phyloP scores from a whole-genome alignment of 129 eudicot species.

The carrot (Daucus carota) region DNA sequence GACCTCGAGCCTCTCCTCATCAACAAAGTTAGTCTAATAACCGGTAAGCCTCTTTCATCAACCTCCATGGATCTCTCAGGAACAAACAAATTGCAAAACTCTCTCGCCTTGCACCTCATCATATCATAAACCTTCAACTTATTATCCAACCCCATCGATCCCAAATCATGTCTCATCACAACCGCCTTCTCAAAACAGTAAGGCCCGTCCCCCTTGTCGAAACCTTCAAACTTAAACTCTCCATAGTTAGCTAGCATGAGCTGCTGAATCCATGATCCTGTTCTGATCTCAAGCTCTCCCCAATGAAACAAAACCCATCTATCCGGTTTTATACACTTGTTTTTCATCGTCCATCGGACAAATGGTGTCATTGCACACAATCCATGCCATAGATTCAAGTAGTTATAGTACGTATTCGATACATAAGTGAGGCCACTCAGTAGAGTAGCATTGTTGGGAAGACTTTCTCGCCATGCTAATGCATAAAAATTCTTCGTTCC shows the following conservation, averaged over 20 bases:
- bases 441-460: conserved; percentile 23
- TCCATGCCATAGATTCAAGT: conserved; percentile 29
- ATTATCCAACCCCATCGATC: conserved; percentile 27
- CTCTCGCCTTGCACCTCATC: conserved; percentile 38
- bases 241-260: conserved; percentile 23
- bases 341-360: conserved; percentile 31
- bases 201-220: conserved; percentile 15
- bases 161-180: conserved; percentile 44
- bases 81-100: conserved; percentile 18
- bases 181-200: conserved; percentile 41
- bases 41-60: conserved; percentile 16
- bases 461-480: conserved; percentile 24
- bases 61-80: conserved; percentile 21
- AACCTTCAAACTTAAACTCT: conserved; percentile 10
- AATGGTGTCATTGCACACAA: conserved; percentile 24
- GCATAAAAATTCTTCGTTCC: conserved; percentile 35
- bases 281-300: conserved; percentile 32
- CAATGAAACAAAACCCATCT: conserved; percentile 45
- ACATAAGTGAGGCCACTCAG: conserved; percentile 29
- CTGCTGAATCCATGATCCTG: conserved; percentile 33
- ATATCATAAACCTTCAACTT: conserved; percentile 25
- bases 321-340: conserved; percentile 18
- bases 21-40: conserved; percentile 34
- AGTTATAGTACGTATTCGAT: conserved; percentile 22
- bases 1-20: conserved; percentile 47